Base-by-base conservation (phyloP, 805 yeast genomes). In the Hanseniaspora taiwanica region DNA sequence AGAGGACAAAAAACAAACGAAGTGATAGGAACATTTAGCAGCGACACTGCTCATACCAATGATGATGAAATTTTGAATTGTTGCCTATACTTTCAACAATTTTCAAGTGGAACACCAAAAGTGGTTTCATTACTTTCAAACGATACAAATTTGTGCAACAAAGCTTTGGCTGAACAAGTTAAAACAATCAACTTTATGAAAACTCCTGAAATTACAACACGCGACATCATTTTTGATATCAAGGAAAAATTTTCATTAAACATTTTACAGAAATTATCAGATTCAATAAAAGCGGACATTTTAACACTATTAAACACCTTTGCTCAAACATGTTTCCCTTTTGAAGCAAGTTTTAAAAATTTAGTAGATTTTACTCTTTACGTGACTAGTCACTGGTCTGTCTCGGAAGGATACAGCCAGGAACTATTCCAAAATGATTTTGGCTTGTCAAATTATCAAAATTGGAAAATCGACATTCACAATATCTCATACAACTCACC, bases 51-150 rank as follows among this genome's bases (percentile, higher is more conserved):
- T 1, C 9, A 8, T 14, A 40, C 40, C 0, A 78, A 81, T 43
- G 96, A 87, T 57, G 94, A 86, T 51, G 70, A 94, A 0, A 86
- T 87, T 45, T 59, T 86, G 33, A 96, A 87, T 55, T 85, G 95
- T 54, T 81, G 93, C 49, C 51, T 80, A 20, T 85, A 70, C 52
- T 76, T 78, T 42, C 66, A 70, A 44, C 57, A 62, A 10, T 56
- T 59, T 12, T 49, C 55, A 24, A 40, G 56, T 4, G 55, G 65
- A 5, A 51, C 74, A 44, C 16, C 33, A 29, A 29, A 4, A n/a
- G 8, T 18, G 8, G 18, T 29, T 6, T 68, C 86, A 2, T 55
- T 83, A 20, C 51, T 86, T 44, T 79, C 95, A 0, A 82, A 87
- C 54, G 96, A 87, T 55, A 80, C 76, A 48, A 87, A 86, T 53